Percentiles rank a stretch among this genome's conserved stretches.
These are phyloP conservation scores for Blastobotrys buckinghamii DNA, from an alignment of 1,139 yeast species.

Conservation along the genomic window DNA sequence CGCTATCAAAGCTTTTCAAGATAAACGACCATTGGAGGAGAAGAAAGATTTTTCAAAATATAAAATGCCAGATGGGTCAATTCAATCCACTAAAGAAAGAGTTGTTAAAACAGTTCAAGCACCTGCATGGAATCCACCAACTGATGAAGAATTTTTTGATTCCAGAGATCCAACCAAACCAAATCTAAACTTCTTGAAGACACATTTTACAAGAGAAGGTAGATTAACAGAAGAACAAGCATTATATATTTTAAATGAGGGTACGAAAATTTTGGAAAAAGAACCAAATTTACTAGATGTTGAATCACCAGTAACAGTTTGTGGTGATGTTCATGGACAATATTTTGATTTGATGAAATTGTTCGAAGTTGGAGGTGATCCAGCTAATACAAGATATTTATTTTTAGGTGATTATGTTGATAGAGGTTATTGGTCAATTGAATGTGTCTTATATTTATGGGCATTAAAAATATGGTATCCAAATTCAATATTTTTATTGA, in stretches of 20 bases:
- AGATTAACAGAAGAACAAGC: constrained; percentile 71
- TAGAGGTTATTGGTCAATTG: constrained; percentile 88
- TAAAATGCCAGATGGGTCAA: constrained; percentile 64
- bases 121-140: constrained; percentile 63
- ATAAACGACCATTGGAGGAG: constrained; percentile 38
- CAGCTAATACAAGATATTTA: constrained; percentile 68
- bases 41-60: constrained; percentile 49
- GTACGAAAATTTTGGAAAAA: constrained; percentile 56
- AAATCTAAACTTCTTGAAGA: constrained; percentile 60
- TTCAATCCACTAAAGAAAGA: constrained; percentile 61
- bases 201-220: constrained; percentile 79
- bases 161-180: constrained; percentile 43
- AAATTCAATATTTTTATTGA: constrained; percentile 66
- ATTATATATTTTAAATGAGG: constrained; percentile 55
- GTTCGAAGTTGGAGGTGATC: constrained; percentile 93
- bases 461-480: constrained; percentile 77
- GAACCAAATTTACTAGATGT: constrained; percentile 80
- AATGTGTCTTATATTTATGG: constrained; percentile 76
- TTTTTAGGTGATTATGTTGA: constrained; percentile 96
- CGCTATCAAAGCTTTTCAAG: constrained; percentile 70
- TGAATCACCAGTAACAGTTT: constrained; percentile 50
- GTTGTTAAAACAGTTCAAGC: constrained; percentile 59
- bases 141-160: constrained; percentile 68
- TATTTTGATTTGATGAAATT: constrained; percentile 84
- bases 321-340: constrained; percentile 82